Conservation (phyloP, 1,284 basidiomycete genomes). For the Ganoderma boninense region DNA sequence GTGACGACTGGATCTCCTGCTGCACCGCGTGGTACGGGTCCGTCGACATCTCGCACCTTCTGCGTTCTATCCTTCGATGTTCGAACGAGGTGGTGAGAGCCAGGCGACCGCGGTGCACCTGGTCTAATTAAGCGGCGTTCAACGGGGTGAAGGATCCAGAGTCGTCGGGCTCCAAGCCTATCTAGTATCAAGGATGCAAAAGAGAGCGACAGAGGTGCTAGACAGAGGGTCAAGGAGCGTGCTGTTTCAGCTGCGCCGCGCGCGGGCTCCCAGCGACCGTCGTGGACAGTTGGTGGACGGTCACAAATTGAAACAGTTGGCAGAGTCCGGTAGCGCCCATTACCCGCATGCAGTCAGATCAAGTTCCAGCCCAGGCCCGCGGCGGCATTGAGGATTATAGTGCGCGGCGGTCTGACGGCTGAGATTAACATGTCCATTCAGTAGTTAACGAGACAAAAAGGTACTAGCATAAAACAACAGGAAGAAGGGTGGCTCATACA, state of each 20-base stretch:
- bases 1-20: slow-evolving; percentile 75
- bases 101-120: neutral
- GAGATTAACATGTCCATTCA: neutral
- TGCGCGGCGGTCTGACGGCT: neutral
- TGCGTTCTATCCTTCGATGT: neutral
- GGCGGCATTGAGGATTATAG: too few species aligned
- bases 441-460: neutral
- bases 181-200: too few species aligned
- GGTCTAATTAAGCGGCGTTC: too few species aligned
- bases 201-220: too few species aligned
- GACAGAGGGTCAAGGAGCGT: neutral
- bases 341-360: neutral
- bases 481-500: neutral
- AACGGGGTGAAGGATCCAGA: too few species aligned
- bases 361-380: too few species aligned
- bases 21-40: slow-evolving; percentile 87
- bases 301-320: too few species aligned
- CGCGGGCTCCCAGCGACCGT: too few species aligned
- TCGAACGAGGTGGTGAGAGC: too few species aligned
- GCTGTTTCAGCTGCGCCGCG: too few species aligned
- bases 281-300: too few species aligned
- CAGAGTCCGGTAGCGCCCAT: slow-evolving; percentile 1
- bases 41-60: slow-evolving; percentile 58
- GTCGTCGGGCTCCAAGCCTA: too few species aligned
- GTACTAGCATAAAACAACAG: neutral